Evolutionary conservation across 106 monocot genomes (phyloP), one percentile per base, ranked within the genome.

Genomic region (Agapanthus africanus): DNA sequence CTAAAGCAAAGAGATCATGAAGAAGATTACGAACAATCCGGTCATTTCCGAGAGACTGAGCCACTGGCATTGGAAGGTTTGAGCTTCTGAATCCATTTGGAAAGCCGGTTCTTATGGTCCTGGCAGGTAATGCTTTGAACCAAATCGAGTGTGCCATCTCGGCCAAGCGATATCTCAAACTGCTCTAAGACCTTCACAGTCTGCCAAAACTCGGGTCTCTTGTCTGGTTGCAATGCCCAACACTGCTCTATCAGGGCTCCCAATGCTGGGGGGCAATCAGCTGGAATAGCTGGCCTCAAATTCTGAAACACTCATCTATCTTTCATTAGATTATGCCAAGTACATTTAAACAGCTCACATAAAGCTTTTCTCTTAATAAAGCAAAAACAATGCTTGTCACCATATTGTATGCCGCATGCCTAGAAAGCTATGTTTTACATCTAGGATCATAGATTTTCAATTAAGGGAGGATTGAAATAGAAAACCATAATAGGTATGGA

Each of bases 201-300:
- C 66, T 81, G 75, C 73, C 77, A 83, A 67, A 93, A 93, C 54
- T 88, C 83, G 1, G 93, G 93, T 50, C 93, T 80, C 72, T 86
- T 88, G 37, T 83, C 83, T 25, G 88, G 79, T 19, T 57, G 41
- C 56, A 69, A 56, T 22, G 88, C 40, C 85, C 88, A 88, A 35
- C 88, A 93, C 67, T 81, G 77, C 72, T 88, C 88, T 16, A 88
- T 86, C 69, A 93, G 47, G 21, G 73, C 71, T 32, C 83, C 42
- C 39, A 93, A 23, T 0, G 77, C 76, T 6, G 54, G 40, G 6
- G 85, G 76, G 50, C 83, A 86, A 14, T 76, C 69, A 0, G 67
- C 40, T 41, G 88, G 88, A 73, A 88, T 72, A 25, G 26, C 34
- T 9, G 93, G 93, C 56, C 83, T 81, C 72, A 83, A 59, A 52